These are phyloP conservation scores for Scleroderma bovista DNA, from an alignment of 768 basidiomycete species.

Conservation along the genomic window DNA sequence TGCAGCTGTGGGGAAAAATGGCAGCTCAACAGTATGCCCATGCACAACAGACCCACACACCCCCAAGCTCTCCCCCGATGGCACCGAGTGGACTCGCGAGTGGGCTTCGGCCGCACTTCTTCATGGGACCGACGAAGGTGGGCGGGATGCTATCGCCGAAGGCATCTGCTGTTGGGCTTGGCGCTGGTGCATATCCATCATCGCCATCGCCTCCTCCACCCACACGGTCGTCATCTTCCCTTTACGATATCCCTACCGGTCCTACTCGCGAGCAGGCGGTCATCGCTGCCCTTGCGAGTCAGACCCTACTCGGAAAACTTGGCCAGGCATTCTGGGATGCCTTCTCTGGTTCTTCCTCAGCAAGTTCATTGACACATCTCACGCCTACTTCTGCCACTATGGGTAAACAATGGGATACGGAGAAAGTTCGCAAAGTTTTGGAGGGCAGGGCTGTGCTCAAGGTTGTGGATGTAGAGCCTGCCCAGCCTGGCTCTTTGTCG, in stretches of 20 bases:
- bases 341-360: conserved; percentile 54
- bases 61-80: conserved; percentile 23
- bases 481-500: background rate
- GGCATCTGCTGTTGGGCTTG: conserved; percentile 5
- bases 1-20: conserved; percentile 92
- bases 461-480: conserved; percentile 68
- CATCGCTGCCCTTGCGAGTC: conserved; percentile 65
- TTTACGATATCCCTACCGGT: conserved; percentile 10
- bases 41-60: conserved; percentile 7
- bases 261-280: conserved; percentile 29
- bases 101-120: conserved; percentile 34
- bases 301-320: conserved; percentile 68
- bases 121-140: conserved; percentile 16
- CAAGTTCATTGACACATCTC: conserved; percentile 2
- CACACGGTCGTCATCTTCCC: background rate
- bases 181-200: conserved; percentile 31
- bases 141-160: conserved; percentile 1
- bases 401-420: conserved; percentile 52
- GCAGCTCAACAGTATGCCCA: conserved; percentile 63
- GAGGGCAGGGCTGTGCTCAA: conserved; percentile 78
- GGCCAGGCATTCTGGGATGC: conserved; percentile 86
- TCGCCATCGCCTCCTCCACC: conserved; percentile 40
- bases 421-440: conserved; percentile 76
- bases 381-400: conserved; percentile 10
- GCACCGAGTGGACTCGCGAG: conserved; percentile 35